Evolutionary conservation across 139 green algal species (phyloP).

Genomic region (Coccomyxa sp.): DNA sequence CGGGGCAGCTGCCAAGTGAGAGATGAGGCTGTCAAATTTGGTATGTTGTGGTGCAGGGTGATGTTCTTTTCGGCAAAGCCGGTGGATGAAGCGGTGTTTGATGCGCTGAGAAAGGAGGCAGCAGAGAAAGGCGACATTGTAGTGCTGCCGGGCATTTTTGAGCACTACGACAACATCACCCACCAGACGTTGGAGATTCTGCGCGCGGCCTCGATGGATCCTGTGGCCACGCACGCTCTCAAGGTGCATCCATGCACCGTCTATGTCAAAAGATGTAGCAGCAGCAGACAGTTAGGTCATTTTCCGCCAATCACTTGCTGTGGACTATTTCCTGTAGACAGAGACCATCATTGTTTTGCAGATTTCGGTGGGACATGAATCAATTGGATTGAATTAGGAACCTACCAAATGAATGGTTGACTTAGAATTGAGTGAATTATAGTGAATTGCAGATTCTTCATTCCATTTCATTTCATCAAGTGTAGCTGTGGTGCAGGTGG

Average conservation of each 20-base stretch:
- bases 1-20: not conserved
- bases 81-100: slow-evolving; percentile 15
- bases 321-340: not conserved
- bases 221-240: slow-evolving; percentile 23
- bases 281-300: not conserved
- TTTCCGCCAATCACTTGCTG: not conserved
- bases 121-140: slow-evolving; percentile 27
- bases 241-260: slow-evolving; percentile 14
- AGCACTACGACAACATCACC: slow-evolving; percentile 45
- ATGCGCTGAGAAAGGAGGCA: slow-evolving; percentile 23
- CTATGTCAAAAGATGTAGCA: not conserved
- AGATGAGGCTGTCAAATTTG: not conserved
- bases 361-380: too few relatives aligned
- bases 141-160: slow-evolving; percentile 23
- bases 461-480: too few relatives aligned
- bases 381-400: too few relatives aligned
- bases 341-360: not conserved
- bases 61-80: slow-evolving; percentile 36
- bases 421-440: too few relatives aligned
- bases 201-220: slow-evolving; percentile 25
- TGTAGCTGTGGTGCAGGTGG: slow-evolving; percentile 10
- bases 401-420: too few relatives aligned
- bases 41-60: not conserved
- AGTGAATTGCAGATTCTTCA: too few relatives aligned
- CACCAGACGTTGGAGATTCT: slow-evolving; percentile 41